phyloP scores from a whole-genome alignment of 805 yeast species.

The Metschnikowia henanensis region DNA sequence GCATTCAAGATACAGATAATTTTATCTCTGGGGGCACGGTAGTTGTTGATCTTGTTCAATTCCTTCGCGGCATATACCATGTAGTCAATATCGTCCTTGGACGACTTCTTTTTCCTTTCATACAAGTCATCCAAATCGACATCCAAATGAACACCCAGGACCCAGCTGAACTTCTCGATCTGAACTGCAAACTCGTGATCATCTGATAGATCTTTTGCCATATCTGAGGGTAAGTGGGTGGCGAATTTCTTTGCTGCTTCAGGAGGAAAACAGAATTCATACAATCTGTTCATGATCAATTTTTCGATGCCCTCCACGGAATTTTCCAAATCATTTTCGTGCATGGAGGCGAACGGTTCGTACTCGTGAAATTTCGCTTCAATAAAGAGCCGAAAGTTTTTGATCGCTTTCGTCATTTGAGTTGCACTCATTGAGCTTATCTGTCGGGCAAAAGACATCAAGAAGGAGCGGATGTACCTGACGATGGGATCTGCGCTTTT shows the following conservation, averaged over 20 bases:
- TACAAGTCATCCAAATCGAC: slow-evolving; percentile 48
- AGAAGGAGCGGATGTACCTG: slow-evolving; percentile 79
- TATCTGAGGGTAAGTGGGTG: slow-evolving; percentile 23
- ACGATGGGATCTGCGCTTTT: slow-evolving; percentile 87
- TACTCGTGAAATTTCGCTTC: slow-evolving; percentile 56
- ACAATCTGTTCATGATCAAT: slow-evolving; percentile 83
- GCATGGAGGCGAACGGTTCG: slow-evolving; percentile 74
- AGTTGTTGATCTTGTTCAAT: slow-evolving; percentile 72
- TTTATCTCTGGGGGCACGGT: slow-evolving; percentile 93
- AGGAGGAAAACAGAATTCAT: slow-evolving; percentile 79
- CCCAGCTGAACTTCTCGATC: slow-evolving; percentile 66
- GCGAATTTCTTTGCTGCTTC: slow-evolving; percentile 40
- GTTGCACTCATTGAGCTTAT: slow-evolving; percentile 59
- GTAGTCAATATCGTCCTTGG: slow-evolving; percentile 35
- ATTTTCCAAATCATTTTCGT: slow-evolving; percentile 58
- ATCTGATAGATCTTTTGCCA: slow-evolving; percentile 56
- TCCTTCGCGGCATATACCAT: slow-evolving; percentile 68
- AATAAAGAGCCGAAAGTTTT: slow-evolving; percentile 76
- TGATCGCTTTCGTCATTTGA: slow-evolving; percentile 76
- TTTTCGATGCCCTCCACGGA: slow-evolving; percentile 92
- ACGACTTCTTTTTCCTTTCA: slow-evolving; percentile 23
- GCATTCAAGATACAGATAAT: slow-evolving; percentile 87
- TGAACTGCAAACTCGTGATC: slow-evolving; percentile 56
- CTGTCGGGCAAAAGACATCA: slow-evolving; percentile 69
- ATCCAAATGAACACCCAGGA: slow-evolving; percentile 76